A percentile compares a stretch with the other conserved stretches of the same genome.
These are phyloP conservation scores for Pyronema domesticum DNA, from an alignment of 495 filamentous ascomycete genomes.

Conservation along the genomic window DNA sequence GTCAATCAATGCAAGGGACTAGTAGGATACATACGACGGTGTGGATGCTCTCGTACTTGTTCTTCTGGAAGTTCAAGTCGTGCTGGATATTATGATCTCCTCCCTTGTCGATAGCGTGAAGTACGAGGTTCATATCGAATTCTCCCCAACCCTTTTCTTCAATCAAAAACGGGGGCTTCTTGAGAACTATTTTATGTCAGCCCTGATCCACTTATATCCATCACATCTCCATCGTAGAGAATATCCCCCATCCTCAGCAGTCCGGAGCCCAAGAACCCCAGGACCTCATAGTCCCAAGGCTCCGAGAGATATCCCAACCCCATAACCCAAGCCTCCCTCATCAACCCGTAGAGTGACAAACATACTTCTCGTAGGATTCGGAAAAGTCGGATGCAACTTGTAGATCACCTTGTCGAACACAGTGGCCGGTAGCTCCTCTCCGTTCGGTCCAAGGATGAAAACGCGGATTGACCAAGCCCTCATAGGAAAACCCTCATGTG, in stretches of 20 bases:
- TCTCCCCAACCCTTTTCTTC: constrained; percentile 95
- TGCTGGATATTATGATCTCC: constrained; percentile 67
- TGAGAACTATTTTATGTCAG: constrained; percentile 39
- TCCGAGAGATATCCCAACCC: neutral
- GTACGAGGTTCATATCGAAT: constrained; percentile 82
- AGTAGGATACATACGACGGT: constrained; percentile 38
- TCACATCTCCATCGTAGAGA: neutral
- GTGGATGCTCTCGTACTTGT: constrained; percentile 72
- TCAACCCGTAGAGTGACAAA: neutral
- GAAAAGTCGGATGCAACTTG: constrained; percentile 85
- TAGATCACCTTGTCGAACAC: constrained; percentile 85
- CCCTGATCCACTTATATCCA: neutral
- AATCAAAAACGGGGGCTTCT: constrained; percentile 72
- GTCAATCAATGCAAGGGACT: neutral
- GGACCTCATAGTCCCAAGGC: neutral
- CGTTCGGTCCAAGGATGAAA: constrained; percentile 40
- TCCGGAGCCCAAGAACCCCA: neutral
- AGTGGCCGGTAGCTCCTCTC: constrained; percentile 54
- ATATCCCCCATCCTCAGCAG: too few relatives aligned
- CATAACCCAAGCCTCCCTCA: neutral
- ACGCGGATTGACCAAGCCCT: constrained; percentile 55
- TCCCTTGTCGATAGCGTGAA: constrained; percentile 64
- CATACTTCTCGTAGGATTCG: constrained; percentile 64
- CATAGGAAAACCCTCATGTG: constrained; percentile 82
- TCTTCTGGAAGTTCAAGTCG: constrained; percentile 76